phyloP scores from a whole-genome alignment of 176 grass and related monocot genomes.

The Oryza glumipatula region DNA sequence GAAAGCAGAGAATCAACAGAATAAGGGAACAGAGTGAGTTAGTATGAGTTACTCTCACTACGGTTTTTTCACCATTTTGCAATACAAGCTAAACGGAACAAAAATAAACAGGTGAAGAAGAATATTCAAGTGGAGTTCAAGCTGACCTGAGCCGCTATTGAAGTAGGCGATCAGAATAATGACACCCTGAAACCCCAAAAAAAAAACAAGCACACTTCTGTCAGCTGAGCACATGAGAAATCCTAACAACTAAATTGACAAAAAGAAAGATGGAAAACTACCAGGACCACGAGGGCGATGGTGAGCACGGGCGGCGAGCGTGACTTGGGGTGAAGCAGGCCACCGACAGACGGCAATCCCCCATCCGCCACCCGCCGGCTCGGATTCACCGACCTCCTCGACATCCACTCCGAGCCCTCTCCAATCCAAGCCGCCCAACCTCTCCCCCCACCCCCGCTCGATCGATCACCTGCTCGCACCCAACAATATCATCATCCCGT shows the following conservation, averaged over 20 bases:
- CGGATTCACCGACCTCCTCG: slow-evolving; percentile 82
- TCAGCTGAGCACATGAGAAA: background rate
- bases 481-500: background rate
- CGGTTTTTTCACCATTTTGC: background rate
- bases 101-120: background rate
- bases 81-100: background rate
- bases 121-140: background rate
- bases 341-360: slow-evolving; percentile 54
- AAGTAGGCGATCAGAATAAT: slow-evolving; percentile 82
- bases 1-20: slow-evolving; percentile 5
- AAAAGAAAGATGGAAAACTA: slow-evolving; percentile 6
- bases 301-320: slow-evolving; percentile 78
- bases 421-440: background rate
- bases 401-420: slow-evolving; percentile 41
- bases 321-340: slow-evolving; percentile 73
- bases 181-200: slow-evolving; percentile 50
- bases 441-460: background rate
- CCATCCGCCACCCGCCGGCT: slow-evolving; percentile 66
- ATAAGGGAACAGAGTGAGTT: background rate
- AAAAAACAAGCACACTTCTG: background rate
- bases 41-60: too few relatives aligned
- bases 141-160: slow-evolving; percentile 69
- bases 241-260: background rate
- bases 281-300: slow-evolving; percentile 70
- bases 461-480: slow-evolving; percentile 26